Evolutionary conservation across 169 alveolate species (phyloP), one percentile per base, ranked within the genome.

Genomic region (Perkinsus marinus): DNA sequence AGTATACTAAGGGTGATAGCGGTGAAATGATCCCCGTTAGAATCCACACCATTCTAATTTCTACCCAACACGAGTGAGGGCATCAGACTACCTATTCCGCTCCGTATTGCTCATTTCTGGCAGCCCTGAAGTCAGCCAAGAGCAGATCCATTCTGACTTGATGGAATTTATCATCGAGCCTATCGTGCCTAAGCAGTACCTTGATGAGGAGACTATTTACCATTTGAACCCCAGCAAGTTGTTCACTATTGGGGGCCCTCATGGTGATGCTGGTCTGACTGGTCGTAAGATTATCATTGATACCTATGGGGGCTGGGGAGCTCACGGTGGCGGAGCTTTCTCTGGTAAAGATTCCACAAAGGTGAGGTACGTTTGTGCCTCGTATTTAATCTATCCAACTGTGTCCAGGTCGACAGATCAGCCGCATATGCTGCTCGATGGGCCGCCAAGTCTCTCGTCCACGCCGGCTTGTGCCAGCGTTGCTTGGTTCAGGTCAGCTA

Each of bases 271-370:
- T 13, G 99, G 99, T 39, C 97, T 98, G 68, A 98, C 99, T 22
- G 99, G 99, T 91, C 97, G 99, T 89, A 99, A 99, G 95, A 98
- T 98, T 92, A 98, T 99, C 90, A 99, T 98, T 46, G 99, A 98
- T 95, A 99, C 99, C 38, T 99, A 98, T 95, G 99, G 99, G 7
- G 96, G 99, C 89, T 98, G 99, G 99, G 99, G 99, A 26, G 99
- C 99, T 37, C 99, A 98, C 94, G 99, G 99, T 37, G 99, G 99
- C 22, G 99, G 99, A 89, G 99, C 99, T 89, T 99, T 99, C 97
- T 98, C 99, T 89, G 99, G 99, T 93, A 99, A 99, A 94, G 99
- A 99, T 93, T 95, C 99, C 89, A 97, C 99, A 46, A 99, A 99
- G 96, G 99, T 57, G 22, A 57, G 34, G 34, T 13, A 13, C 26